These are phyloP conservation scores for Boletellus dicymbophilus DNA, from an alignment of 1,284 basidiomycete species.

Conservation along the genomic window DNA sequence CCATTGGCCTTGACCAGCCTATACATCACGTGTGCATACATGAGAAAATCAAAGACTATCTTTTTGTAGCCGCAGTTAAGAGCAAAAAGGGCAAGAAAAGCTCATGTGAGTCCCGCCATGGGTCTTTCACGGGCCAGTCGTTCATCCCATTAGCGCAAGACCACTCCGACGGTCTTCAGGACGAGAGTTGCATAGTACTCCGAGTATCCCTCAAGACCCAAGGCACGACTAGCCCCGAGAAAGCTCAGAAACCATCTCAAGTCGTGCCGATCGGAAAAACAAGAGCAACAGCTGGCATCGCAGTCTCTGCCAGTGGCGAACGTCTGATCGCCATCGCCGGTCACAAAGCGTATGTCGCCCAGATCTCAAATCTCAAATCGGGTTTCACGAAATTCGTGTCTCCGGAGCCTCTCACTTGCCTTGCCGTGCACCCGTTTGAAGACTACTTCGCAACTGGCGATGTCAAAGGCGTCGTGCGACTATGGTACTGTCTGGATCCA, in stretches of 20 bases:
- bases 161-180: slow-evolving; percentile 20
- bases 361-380: slow-evolving; percentile 51
- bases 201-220: slow-evolving; percentile 60
- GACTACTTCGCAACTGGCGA: slow-evolving; percentile 97
- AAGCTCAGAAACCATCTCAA: slow-evolving; percentile 51
- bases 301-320: slow-evolving; percentile 74
- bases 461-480: slow-evolving; percentile 77
- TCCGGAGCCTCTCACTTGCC: slow-evolving; percentile 78
- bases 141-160: slow-evolving; percentile 11
- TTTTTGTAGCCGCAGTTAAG: slow-evolving; percentile 70
- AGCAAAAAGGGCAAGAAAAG: slow-evolving; percentile 46
- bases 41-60: slow-evolving; percentile 60
- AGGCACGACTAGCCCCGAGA: slow-evolving; percentile 41
- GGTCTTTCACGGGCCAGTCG: slow-evolving; percentile 4
- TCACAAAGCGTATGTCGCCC: slow-evolving; percentile 82
- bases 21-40: slow-evolving; percentile 76
- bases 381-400: slow-evolving; percentile 89
- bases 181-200: slow-evolving; percentile 57
- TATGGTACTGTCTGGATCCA: slow-evolving; percentile 91
- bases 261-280: slow-evolving; percentile 69
- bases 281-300: slow-evolving; percentile 62
- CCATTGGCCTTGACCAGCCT: slow-evolving; percentile 68
- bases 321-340: slow-evolving; percentile 85
- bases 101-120: slow-evolving; percentile 37
- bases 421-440: slow-evolving; percentile 89